Percentiles rank a stretch among this genome's conserved stretches.
Conservation (phyloP, 129 eudicot genomes). For the Flaveria bidentis region DNA sequence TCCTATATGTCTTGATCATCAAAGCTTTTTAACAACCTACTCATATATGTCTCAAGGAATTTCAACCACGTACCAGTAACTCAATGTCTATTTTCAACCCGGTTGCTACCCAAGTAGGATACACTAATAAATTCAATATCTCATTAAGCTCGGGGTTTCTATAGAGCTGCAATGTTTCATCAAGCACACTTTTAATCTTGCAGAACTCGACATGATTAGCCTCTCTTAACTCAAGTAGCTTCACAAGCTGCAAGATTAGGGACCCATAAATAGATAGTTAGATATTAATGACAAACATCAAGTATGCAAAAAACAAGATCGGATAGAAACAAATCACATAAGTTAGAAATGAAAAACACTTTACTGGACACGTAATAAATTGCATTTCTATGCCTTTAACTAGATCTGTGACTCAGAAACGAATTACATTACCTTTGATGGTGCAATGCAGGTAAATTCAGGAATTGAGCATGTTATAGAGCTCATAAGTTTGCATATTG, state of each 20-base stretch:
- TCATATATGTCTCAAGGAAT: neutral
- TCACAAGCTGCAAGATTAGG: conserved; percentile 73
- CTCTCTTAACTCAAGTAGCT: conserved; percentile 93
- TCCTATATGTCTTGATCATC: conserved; percentile 17
- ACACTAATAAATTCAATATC: conserved; percentile 67
- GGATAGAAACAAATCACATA: conserved; percentile 4
- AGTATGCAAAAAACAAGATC: neutral
- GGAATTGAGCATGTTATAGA: conserved; percentile 84
- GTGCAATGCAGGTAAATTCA: conserved; percentile 84
- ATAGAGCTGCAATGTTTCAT: conserved; percentile 67
- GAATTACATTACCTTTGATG: conserved; percentile 69
- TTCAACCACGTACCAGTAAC: conserved; percentile 56
- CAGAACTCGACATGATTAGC: conserved; percentile 95
- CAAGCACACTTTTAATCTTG: conserved; percentile 82
- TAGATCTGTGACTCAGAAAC: neutral
- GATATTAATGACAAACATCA: neutral
- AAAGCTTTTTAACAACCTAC: neutral
- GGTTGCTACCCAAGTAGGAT: conserved; percentile 95
- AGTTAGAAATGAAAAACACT: neutral
- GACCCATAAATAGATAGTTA: neutral
- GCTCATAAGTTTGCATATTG: conserved; percentile 80
- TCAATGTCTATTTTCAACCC: conserved; percentile 73
- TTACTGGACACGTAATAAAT: conserved; percentile 11
- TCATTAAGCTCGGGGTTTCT: conserved; percentile 61
- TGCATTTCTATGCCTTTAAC: conserved; percentile 16